Evolutionary conservation across 2,329 filamentous ascomycete genomes (phyloP).

Genomic region (Talaromyces sp.): DNA sequence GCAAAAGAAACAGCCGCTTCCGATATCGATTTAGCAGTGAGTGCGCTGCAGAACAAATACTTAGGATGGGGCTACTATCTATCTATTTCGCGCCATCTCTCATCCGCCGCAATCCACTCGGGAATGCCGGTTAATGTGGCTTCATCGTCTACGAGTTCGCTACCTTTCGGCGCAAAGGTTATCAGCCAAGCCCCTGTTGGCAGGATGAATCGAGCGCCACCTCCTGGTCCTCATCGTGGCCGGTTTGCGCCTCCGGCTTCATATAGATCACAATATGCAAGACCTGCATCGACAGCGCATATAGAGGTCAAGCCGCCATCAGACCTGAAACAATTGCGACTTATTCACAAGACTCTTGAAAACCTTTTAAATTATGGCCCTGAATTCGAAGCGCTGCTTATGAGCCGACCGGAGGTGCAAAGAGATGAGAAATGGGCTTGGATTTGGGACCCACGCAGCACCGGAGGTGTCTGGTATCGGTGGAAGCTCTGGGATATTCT

Average conservation of each 20-base stretch:
- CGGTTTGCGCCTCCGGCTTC: conserved; percentile 73
- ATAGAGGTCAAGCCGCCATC: conserved; percentile 70
- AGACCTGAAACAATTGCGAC: conserved; percentile 70
- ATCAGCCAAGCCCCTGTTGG: conserved; percentile 46
- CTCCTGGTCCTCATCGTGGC: conserved; percentile 47
- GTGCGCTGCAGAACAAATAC: conserved; percentile 73
- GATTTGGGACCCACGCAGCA: conserved; percentile 79
- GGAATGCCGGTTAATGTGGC: conserved; percentile 44
- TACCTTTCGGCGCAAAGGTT: conserved; percentile 73
- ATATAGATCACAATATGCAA: conserved; percentile 49
- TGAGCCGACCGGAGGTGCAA: conserved; percentile 79
- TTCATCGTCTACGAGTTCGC: conserved; percentile 45
- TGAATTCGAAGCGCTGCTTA: conserved; percentile 86
- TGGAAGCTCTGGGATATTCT: conserved; percentile 86
- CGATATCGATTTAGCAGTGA: conserved; percentile 77
- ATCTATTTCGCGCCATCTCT: conserved; percentile 73
- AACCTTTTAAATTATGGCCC: conserved; percentile 71
- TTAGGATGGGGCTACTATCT: conserved; percentile 80
- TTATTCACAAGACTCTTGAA: conserved; percentile 87
- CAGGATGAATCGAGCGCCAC: conserved; percentile 45
- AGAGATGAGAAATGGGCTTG: conserved; percentile 87
- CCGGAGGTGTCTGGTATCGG: conserved; percentile 82
- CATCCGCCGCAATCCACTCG: conserved; percentile 62
- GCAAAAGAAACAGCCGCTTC: conserved; percentile 74
- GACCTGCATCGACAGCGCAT: conserved; percentile 50